These are phyloP conservation scores for Mollisia scopiformis DNA, from an alignment of 2,329 filamentous ascomycete genomes.

Conservation along the genomic window DNA sequence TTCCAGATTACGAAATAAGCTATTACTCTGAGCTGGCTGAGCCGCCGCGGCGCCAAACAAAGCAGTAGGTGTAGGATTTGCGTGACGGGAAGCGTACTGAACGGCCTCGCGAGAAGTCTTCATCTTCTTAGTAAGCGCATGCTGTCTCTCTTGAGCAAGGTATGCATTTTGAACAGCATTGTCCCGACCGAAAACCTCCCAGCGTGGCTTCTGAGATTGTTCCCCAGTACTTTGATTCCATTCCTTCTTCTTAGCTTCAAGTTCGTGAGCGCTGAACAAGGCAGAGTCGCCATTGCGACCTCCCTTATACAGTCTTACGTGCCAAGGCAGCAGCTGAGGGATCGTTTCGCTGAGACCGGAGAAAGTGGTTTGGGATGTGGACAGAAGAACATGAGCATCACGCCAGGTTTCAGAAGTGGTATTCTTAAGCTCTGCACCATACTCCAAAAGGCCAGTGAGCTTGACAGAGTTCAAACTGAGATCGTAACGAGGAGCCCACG, in stretches of 20 bases:
- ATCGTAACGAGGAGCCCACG: conserved; percentile 52
- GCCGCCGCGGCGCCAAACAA: neutral
- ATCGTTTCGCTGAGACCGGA: conserved; percentile 51
- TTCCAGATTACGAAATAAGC: too few relatives aligned
- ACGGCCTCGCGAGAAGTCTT: neutral
- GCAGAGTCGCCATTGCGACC: conserved; percentile 20
- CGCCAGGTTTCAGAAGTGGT: conserved; percentile 52
- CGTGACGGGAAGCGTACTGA: neutral
- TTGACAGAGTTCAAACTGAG: conserved; percentile 44
- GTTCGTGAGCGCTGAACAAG: conserved; percentile 28
- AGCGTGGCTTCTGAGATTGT: conserved; percentile 35
- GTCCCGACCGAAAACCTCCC: conserved; percentile 40
- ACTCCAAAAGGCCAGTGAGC: conserved; percentile 42
- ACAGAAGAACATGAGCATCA: conserved; percentile 46
- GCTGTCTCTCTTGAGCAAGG: neutral
- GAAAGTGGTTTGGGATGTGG: conserved; percentile 53
- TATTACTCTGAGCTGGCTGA: neutral
- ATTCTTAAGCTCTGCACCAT: conserved; percentile 57
- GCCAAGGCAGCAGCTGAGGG: conserved; percentile 50
- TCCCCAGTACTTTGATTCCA: conserved; percentile 14
- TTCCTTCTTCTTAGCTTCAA: conserved; percentile 41
- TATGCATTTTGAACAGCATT: conserved; percentile 1
- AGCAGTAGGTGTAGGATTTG: neutral
- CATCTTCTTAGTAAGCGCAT: conserved; percentile 2
- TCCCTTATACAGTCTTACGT: conserved; percentile 43